A percentile compares a stretch with the other conserved stretches of the same genome.
These are phyloP conservation scores for Golubevia pallescens DNA, from an alignment of 1,284 basidiomycete species.

Conservation along the genomic window DNA sequence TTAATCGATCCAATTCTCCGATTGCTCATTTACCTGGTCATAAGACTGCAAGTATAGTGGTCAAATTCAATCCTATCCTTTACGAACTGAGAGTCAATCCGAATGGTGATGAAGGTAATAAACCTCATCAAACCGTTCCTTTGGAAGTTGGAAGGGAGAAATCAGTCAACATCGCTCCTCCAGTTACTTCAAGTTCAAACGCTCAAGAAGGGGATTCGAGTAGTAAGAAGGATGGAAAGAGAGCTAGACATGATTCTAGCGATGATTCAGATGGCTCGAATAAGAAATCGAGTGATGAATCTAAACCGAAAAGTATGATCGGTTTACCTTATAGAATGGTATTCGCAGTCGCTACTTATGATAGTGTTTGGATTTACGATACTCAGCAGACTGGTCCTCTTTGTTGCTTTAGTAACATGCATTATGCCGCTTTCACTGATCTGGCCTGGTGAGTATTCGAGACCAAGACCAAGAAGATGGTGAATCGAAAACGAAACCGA, in stretches of 20 bases:
- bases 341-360: slow-evolving; percentile 62
- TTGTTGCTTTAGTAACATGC: slow-evolving; percentile 64
- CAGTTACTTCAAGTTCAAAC: neutral
- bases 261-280: neutral
- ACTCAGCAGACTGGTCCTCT: slow-evolving; percentile 59
- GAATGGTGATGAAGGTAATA: slow-evolving; percentile 18
- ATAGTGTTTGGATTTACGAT: slow-evolving; percentile 63
- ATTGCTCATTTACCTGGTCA: slow-evolving; percentile 58
- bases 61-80: slow-evolving; percentile 61
- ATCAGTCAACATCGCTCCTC: slow-evolving; percentile 15
- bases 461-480: too few relatives aligned
- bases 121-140: slow-evolving; percentile 45
- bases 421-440: slow-evolving; percentile 63
- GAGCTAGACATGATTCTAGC: neutral
- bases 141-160: slow-evolving; percentile 54
- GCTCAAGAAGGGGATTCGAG: neutral
- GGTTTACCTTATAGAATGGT: slow-evolving; percentile 61
- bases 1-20: slow-evolving; percentile 40
- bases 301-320: slow-evolving; percentile 24
- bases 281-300: neutral
- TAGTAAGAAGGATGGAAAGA: neutral
- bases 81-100: slow-evolving; percentile 48
- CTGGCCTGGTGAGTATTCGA: slow-evolving; percentile 35
- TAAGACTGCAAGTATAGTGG: slow-evolving; percentile 55
- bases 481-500: too few relatives aligned